phyloP scores from a whole-genome alignment of 2,329 filamentous ascomycete genomes.

The Torrubiellomyces zombiae region DNA sequence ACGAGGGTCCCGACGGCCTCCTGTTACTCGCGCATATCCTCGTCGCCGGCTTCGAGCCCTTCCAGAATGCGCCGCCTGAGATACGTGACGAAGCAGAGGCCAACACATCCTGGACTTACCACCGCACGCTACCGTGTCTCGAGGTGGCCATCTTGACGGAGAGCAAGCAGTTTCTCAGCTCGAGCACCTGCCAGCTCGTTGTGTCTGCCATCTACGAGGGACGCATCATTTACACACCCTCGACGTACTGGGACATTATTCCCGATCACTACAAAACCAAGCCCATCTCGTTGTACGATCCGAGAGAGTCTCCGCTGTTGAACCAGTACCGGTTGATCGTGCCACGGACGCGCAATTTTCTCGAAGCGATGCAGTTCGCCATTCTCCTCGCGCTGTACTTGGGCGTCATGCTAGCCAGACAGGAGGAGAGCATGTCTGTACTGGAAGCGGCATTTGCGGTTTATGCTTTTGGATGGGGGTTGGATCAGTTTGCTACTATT shows the following conservation, averaged over 20 bases:
- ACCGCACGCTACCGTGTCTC: constrained; percentile 54
- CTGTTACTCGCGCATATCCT: constrained; percentile 63
- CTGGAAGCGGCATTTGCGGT: constrained; percentile 53
- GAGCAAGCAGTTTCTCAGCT: constrained; percentile 62
- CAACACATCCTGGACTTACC: constrained; percentile 28
- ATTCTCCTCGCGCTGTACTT: constrained; percentile 54
- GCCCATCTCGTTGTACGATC: constrained; percentile 67
- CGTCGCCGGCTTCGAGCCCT: constrained; percentile 70
- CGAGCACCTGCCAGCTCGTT: constrained; percentile 65
- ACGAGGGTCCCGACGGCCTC: constrained; percentile 52
- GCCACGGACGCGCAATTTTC: constrained; percentile 56
- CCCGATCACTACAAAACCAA: constrained; percentile 76
- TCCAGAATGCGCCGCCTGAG: constrained; percentile 61
- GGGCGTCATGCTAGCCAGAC: constrained; percentile 52
- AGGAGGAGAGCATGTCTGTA: constrained; percentile 35
- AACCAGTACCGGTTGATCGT: constrained; percentile 80
- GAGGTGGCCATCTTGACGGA: constrained; percentile 74
- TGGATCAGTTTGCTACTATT: constrained; percentile 64
- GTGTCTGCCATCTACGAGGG: constrained; percentile 72
- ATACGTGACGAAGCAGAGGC: constrained; percentile 41
- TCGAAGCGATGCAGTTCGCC: constrained; percentile 61
- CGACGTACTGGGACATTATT: constrained; percentile 66
- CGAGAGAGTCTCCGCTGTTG: constrained; percentile 54
- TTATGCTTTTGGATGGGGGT: constrained; percentile 62
- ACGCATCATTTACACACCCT: constrained; percentile 66